Base-by-base conservation (phyloP, 2,329 filamentous ascomycete species). In the Acrodontium crateriforme region DNA sequence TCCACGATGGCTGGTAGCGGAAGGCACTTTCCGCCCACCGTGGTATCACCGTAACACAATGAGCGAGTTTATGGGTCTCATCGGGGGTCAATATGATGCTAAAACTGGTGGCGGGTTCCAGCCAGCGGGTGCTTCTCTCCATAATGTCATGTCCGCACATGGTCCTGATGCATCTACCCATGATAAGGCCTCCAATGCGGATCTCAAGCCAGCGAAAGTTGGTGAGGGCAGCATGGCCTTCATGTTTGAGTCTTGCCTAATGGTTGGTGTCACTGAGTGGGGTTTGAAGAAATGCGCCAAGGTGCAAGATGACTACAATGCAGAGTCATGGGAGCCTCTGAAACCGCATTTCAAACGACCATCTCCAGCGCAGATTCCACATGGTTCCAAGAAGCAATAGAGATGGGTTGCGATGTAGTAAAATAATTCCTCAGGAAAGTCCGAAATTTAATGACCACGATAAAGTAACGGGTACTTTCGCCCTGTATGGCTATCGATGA, bases 261-360 rank as follows among this genome's bases (percentile, higher is more conserved):
- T 79, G 71, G 64, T 80, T 2, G 75, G 74, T 1, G 74, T 81
- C 16, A 78, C 76, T 2, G 69, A 77, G 32, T 81, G 75, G 74
- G 76, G 74, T 2, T 53, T 80, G 36, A 76, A 71, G 52, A 69
- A 69, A 36, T 87, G 74, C 47, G 56, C 64, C 44, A 80, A 79
- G 54, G 68, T 79, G 21, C 76, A 80, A 58, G 63, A 71, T 39
- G 69, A 69, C 31, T 91, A 89, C 47, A 84, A 73, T 48, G 71
- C 74, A 32, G 78, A 91, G 60, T 85, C 79, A 50, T 93, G 83
- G 83, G 73, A 59, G 41, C 52, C 56, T 9, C 37, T 66, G 39
- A 62, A 62, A 45, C 48, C 60, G 33, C 58, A 56, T 30, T 66
- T 65, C 35, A 44, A 38, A 34, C 34, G 44, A 24, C 46, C 45